Percentiles rank a stretch among this genome's conserved stretches.
Evolutionary conservation across 495 filamentous ascomycete genomes (phyloP).

Genomic region (Cladorrhinum samala): DNA sequence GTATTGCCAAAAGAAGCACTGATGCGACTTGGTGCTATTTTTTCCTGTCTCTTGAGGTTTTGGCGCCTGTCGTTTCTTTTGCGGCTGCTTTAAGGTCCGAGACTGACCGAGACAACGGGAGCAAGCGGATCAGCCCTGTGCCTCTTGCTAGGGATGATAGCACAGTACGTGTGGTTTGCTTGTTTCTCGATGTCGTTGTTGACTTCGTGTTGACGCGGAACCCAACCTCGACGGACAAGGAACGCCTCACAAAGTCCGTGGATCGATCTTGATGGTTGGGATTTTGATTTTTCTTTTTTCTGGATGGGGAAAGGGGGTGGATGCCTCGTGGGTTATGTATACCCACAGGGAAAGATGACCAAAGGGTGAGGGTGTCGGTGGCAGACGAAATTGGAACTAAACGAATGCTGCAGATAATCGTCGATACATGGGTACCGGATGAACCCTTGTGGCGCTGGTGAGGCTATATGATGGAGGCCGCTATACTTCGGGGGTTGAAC

Average conservation of each 20-base stretch:
- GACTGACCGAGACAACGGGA: slow-evolving; percentile 18
- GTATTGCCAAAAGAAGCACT: not conserved
- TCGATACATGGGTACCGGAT: slow-evolving; percentile 11
- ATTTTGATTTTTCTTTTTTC: not conserved
- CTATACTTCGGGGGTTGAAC: slow-evolving; percentile 18
- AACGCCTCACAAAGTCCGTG: not conserved
- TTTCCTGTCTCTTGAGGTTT: not conserved
- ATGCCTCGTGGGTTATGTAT: slow-evolving; percentile 24
- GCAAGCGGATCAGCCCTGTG: slow-evolving; percentile 1
- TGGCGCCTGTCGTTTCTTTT: slow-evolving; percentile 7
- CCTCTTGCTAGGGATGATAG: not conserved
- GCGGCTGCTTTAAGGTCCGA: slow-evolving; percentile 9
- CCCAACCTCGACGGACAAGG: too few species aligned
- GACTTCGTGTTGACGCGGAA: not conserved
- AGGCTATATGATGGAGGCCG: slow-evolving; percentile 17
- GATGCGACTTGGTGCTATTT: not conserved
- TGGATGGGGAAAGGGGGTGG: slow-evolving; percentile 8
- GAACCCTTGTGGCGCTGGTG: slow-evolving; percentile 13
- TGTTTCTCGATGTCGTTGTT: slow-evolving; percentile 1
- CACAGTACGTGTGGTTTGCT: not conserved
- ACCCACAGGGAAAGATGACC: slow-evolving; percentile 7
- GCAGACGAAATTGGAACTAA: slow-evolving; percentile 10
- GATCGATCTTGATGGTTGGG: not conserved
- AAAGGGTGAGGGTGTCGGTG: not conserved
- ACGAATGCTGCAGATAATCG: slow-evolving; percentile 11